Base-by-base conservation (phyloP, 73 alveolate species). In the Tetrahymena borealis region DNA sequence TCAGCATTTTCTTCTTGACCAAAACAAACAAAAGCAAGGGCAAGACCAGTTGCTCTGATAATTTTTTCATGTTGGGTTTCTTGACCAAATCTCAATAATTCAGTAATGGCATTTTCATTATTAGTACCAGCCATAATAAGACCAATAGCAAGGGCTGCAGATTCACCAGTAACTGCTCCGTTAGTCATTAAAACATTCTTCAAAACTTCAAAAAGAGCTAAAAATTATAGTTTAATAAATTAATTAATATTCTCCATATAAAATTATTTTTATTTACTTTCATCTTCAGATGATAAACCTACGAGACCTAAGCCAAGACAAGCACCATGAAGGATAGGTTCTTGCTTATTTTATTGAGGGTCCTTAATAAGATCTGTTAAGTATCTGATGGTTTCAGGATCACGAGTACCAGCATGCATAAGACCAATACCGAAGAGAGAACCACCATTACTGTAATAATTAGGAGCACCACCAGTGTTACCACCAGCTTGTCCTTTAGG, bases 61-160 rank as follows among this genome's bases (percentile, higher is more conserved):
- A 97, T 95, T 78, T 96, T 96, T 37, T 96, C 98, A 42, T 96
- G 97, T 32, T 96, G 94, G 6, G 97, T 94, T 39, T 96, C 95
- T 36, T 90, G 33, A 24, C 97, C 96, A 20, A 94, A 96, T 31
- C 92, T 91, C 20, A 96, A 39, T 40, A 96, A 40, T 78, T 97
- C 99, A 37, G 95, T 94, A 40, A 97, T 96, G 24, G 98, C 97
- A 24, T 94, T 98, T 37, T 93, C 96, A 90, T 96, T 96, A 78
- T 96, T 97, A 12, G 98, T 94, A 6, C 99, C 99, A 7, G 97
- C 98, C 97, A 97, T 95, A 42, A 96, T 96, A 33, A 98, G 95
- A 11, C 99, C 99, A 90, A 91, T 94, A 10, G 98, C 99, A 94
- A 95, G 95, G 10, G 98, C 99, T 1, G 99, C 99, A 38, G 99